Base-by-base conservation (phyloP, 306 rosid species). In the Chamaecrista fasciculata region DNA sequence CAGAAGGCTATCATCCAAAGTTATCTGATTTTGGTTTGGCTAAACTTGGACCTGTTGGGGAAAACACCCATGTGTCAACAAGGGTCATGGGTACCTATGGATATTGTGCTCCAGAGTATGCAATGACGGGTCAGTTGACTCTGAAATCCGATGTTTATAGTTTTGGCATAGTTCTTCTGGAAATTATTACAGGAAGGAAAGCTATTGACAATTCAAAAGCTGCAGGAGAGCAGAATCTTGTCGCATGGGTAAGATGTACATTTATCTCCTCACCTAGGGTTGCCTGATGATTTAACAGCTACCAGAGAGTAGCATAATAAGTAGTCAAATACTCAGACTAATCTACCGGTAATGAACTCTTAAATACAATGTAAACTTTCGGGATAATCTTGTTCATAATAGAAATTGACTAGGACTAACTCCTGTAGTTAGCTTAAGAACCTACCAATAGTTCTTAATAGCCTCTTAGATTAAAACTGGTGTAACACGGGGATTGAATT, bases 81-180 rank as follows among this genome's bases (percentile, higher is more conserved):
- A 86, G 98, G 82, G 96, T 94, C 36, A 91, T 86, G 97, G 99
- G 99, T 6, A 94, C 96, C 43, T 86, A 91, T 52, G 96, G 97
- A 72, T 90, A 94, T 75, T 91, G 99, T 81, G 96, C 96, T 57
- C 99, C 97, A 0, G 97, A 91, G 74, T 94, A 94, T 76, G 99
- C 89, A 39, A 88, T 85, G 94, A 90, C 98, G 3, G 97, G 98
- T 47, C 96, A 94, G 31, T 75, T 94, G 62, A 90, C 97, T 47
- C 78, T 86, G 69, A 94, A 90, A 73, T 94, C 98, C n/a, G 98
- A 94, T 80, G 90, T 94, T 53, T 90, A 88, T 76, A 94, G 98
- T 78, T 94, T 94, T 66, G 98, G 98, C 15, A 93, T 90, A 4
- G 98, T 94, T 76, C 97, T 94, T 66, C 72, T 90, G 78, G 98